Percentiles rank a stretch among this genome's conserved stretches.
Evolutionary conservation across 768 basidiomycete species (phyloP).

Genomic region (Sporobolomyces pararoseus): DNA sequence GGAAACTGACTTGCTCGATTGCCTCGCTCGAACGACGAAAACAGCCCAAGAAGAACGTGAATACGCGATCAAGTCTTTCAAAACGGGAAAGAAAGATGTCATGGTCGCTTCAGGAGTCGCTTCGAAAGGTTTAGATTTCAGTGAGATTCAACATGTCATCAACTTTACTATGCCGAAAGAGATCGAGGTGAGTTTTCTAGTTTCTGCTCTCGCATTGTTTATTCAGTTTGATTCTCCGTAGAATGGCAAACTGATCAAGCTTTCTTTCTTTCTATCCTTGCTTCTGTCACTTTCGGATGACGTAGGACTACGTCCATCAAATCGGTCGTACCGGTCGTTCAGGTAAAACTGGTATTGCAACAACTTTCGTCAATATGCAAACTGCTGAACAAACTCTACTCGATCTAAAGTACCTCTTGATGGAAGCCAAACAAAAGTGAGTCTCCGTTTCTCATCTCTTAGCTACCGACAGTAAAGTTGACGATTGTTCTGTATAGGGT

Average conservation of each 20-base stretch:
- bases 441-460: conserved; percentile 46
- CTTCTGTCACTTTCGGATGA: not conserved
- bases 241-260: too few species aligned
- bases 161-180: conserved; percentile 99
- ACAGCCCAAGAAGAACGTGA: conserved; percentile 96
- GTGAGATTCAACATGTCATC: conserved; percentile 97
- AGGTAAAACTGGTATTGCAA: conserved; percentile 97
- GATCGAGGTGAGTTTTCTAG: conserved; percentile 60
- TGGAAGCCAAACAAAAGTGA: conserved; percentile 97
- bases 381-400: conserved; percentile 92
- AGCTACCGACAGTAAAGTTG: not conserved
- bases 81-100: conserved; percentile 93
- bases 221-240: too few species aligned
- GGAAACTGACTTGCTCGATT: too few species aligned
- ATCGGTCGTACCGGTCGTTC: conserved; percentile 96
- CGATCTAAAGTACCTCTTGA: conserved; percentile 91
- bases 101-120: conserved; percentile 99
- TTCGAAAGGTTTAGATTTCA: conserved; percentile 97
- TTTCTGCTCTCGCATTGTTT: too few species aligned
- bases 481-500: conserved; percentile 58
- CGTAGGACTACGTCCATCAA: conserved; percentile 89
- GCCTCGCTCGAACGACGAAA: too few species aligned
- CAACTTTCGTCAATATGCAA: conserved; percentile 98
- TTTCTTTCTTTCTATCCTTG: not conserved
- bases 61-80: conserved; percentile 97